Percentiles rank a stretch among this genome's conserved stretches.
These are phyloP conservation scores for Coniferiporia sulphurascens DNA, from an alignment of 1,284 basidiomycete genomes.

Conservation along the genomic window DNA sequence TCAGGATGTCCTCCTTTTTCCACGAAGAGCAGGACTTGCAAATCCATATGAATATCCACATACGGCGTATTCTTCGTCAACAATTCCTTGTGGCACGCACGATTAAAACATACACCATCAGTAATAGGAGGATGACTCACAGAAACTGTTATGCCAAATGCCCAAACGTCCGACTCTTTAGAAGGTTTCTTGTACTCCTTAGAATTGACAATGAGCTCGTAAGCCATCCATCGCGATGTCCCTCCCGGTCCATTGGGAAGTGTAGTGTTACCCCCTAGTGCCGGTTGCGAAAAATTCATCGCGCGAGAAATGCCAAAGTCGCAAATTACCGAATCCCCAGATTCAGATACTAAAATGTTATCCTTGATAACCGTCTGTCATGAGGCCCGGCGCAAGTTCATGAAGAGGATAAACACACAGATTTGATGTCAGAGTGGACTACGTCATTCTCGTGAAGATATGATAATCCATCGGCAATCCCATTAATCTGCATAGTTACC, in stretches of 20 bases:
- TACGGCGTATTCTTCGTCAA: too few relatives aligned
- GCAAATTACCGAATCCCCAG: neutral
- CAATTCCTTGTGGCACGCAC: too few relatives aligned
- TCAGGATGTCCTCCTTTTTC: too few relatives aligned
- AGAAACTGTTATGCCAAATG: neutral
- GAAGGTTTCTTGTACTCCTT: too few relatives aligned
- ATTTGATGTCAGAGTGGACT: slow-evolving; percentile 11
- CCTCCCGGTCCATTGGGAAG: neutral
- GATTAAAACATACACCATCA: too few relatives aligned
- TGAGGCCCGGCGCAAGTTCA: neutral
- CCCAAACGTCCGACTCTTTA: too few relatives aligned
- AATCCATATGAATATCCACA: too few relatives aligned
- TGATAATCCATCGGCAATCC: slow-evolving; percentile 3
- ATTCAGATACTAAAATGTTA: slow-evolving; percentile 4
- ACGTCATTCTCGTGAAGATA: slow-evolving; percentile 4
- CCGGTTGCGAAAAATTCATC: neutral
- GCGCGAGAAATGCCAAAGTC: neutral
- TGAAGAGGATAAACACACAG: neutral
- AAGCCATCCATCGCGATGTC: neutral
- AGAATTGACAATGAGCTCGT: too few relatives aligned
- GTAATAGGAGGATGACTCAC: too few relatives aligned
- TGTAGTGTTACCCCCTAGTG: neutral
- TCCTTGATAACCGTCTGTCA: neutral
- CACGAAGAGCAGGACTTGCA: too few relatives aligned
- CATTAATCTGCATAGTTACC: neutral